A percentile compares a stretch with the other conserved stretches of the same genome.
phyloP scores from a whole-genome alignment of 2,329 filamentous ascomycete genomes.

The Aspergillus neotritici region DNA sequence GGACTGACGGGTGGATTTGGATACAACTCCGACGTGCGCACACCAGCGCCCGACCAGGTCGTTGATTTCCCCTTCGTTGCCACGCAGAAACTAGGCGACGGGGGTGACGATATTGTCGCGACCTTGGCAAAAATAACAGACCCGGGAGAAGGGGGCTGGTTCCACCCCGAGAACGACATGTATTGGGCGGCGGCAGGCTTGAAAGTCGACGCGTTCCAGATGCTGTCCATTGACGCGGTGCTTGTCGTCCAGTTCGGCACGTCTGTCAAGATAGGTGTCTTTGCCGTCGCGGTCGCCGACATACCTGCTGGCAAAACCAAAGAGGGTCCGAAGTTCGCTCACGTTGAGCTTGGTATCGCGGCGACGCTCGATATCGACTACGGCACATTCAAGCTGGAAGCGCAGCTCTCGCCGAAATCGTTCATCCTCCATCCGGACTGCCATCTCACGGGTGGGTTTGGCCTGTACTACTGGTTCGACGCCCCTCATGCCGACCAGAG shows the following conservation, averaged over 20 bases:
- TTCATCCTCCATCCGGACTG: conserved; percentile 38
- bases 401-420: conserved; percentile 37
- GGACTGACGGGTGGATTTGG: conserved; percentile 39
- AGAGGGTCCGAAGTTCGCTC: conserved; percentile 20
- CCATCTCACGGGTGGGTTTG: conserved; percentile 42
- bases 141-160: conserved; percentile 22
- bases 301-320: conserved; percentile 19
- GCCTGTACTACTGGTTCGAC: conserved; percentile 39
- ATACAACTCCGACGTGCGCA: conserved; percentile 32
- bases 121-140: too few relatives aligned
- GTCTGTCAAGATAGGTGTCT: conserved; percentile 31
- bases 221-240: conserved; percentile 34
- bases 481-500: conserved; percentile 3
- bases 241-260: conserved; percentile 30
- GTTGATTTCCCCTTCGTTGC: conserved; percentile 27
- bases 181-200: conserved; percentile 40
- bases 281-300: conserved; percentile 26
- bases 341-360: conserved; percentile 37
- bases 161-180: conserved; percentile 22
- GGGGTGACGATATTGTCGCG: too few relatives aligned
- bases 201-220: conserved; percentile 36
- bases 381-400: conserved; percentile 36
- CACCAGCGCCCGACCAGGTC: conserved; percentile 27
- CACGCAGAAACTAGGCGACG: too few relatives aligned
- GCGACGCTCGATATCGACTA: conserved; percentile 32